Conservation (phyloP, 495 filamentous ascomycete genomes). For the Clohesyomyces aquaticus region DNA sequence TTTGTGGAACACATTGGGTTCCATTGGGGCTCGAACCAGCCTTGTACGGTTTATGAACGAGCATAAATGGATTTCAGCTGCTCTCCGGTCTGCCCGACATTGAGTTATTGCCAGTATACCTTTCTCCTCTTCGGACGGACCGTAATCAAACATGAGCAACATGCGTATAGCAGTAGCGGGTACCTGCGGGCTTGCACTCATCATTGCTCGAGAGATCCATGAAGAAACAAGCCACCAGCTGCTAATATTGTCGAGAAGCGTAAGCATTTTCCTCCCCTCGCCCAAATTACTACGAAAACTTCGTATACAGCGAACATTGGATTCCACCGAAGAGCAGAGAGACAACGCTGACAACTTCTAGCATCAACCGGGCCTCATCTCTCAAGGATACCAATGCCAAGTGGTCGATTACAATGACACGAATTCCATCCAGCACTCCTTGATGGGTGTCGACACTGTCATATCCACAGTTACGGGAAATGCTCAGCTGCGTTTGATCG, state of each 20-base stretch:
- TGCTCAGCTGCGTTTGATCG: constrained; percentile 71
- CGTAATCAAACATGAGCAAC: constrained; percentile 24
- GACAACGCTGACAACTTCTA: constrained; percentile 18
- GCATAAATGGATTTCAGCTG: constrained; percentile 37
- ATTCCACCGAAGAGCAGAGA: background rate
- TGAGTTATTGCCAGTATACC: background rate
- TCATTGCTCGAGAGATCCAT: constrained; percentile 63
- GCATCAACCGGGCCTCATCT: constrained; percentile 43
- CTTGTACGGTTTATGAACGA: constrained; percentile 18
- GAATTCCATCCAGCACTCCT: constrained; percentile 60
- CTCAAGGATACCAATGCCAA: constrained; percentile 60
- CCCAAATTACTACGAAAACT: background rate
- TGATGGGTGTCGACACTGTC: constrained; percentile 71
- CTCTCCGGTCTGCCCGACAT: background rate
- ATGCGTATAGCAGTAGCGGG: constrained; percentile 78
- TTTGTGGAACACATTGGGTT: constrained; percentile 9
- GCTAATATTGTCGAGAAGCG: constrained; percentile 67
- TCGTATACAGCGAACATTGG: background rate
- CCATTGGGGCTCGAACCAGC: constrained; percentile 28
- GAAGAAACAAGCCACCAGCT: constrained; percentile 63
- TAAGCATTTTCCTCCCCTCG: constrained; percentile 43
- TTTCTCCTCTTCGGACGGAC: background rate
- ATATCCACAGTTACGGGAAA: constrained; percentile 71
- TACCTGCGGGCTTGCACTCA: constrained; percentile 67
- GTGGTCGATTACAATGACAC: constrained; percentile 65